Base-by-base conservation (phyloP, 148 eudicot species). In the Nyssa sinensis region DNA sequence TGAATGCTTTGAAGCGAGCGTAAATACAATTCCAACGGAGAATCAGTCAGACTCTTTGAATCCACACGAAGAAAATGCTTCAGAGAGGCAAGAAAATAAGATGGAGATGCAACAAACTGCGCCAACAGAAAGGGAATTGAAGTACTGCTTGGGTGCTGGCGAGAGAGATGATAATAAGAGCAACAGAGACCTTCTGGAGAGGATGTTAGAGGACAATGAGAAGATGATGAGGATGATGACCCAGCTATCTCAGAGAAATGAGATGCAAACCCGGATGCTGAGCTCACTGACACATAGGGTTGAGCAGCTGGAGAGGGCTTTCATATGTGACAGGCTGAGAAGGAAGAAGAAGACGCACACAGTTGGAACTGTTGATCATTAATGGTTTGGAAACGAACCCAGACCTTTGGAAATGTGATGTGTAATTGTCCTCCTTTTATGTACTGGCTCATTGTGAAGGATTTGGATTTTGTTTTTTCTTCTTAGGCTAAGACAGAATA, bases 271-370 rank as follows among this genome's bases (percentile, higher is more conserved):
- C 3, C 77, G 39, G 19, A 79, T 90, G 84, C 72, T 90, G 16
- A 72, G 70, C 30, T 84, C 84, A 4, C 66, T 92, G 63, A 58
- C 78, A 0, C 75, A 71, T 12, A 79, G 94, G 29, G 91, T 92
- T 37, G 91, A 79, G 81, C 81, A 77, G 24, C 24, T 90, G 85
- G 97, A 92, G 87, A 88, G 82, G 75, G 92, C 87, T 0, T 76
- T 86, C 41, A 35, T 76, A 32, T 74, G 82, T 32, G 86, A 86
- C 12, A 77, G 19, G 63, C 51, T 79, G 31, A 70, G 78, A 17
- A 76, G 67, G 81, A 82, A 70, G 75, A 80, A 73, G 74, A 85
- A 84, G 76, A 79, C 5, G 44, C 44, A 37, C 9, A n/a, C 17
- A 64, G 41, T 7, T n/a, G 53, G 32, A 32, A 51, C n/a, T n/a